Conservation (phyloP, 495 filamentous ascomycete genomes). For the Penicillium crystallinum region DNA sequence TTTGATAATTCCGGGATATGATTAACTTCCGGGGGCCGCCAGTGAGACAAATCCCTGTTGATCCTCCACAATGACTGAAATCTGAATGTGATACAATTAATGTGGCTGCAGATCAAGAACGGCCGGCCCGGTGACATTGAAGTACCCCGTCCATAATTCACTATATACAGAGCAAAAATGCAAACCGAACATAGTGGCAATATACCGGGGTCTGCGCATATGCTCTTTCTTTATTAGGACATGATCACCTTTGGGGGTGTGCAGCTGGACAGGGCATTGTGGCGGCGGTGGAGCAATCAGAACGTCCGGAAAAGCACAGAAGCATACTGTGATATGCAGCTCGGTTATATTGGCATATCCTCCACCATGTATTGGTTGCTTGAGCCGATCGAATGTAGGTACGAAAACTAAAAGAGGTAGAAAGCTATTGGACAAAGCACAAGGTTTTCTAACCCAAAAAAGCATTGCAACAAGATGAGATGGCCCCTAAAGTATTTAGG, state of each 20-base stretch:
- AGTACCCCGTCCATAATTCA: not conserved
- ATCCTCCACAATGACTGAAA: conserved; percentile 3
- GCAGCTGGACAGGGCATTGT: not conserved
- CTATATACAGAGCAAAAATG: not conserved
- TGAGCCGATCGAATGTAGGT: not conserved
- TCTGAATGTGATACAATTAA: not conserved
- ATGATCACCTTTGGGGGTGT: not conserved
- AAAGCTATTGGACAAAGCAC: too few species aligned
- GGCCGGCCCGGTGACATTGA: not conserved
- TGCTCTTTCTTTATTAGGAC: not conserved
- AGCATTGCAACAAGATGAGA: too few species aligned
- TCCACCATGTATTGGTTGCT: not conserved
- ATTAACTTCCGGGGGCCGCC: not conserved
- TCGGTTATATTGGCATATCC: not conserved
- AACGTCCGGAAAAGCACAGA: not conserved
- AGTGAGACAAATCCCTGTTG: not conserved
- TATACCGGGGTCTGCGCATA: not conserved
- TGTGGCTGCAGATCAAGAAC: not conserved
- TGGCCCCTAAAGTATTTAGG: too few species aligned
- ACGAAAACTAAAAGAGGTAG: too few species aligned
- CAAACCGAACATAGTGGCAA: not conserved
- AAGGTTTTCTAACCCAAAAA: too few species aligned
- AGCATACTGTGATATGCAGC: not conserved
- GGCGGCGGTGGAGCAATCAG: not conserved
- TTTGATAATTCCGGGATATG: not conserved